A percentile compares a stretch with the other conserved stretches of the same genome.
Conservation (phyloP, 2,329 filamentous ascomycete species). For the Beauveria bassiana region DNA sequence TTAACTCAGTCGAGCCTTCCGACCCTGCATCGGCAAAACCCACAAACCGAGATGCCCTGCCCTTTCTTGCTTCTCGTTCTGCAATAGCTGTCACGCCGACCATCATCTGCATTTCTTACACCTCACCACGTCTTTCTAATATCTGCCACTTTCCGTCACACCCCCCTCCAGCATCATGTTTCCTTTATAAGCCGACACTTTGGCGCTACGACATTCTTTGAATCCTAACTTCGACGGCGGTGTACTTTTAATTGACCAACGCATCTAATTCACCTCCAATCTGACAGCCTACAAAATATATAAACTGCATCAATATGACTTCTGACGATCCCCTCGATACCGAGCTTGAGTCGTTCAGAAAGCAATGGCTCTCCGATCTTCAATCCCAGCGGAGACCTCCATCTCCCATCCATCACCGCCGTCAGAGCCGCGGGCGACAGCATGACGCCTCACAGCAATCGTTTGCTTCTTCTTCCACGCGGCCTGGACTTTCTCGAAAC, state of each 20-base stretch:
- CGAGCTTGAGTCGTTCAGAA: conserved; percentile 79
- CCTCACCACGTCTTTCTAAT: not conserved
- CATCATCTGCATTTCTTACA: not conserved
- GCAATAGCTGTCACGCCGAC: not conserved
- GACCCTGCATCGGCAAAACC: not conserved
- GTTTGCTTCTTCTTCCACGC: not conserved
- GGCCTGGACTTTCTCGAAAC: not conserved
- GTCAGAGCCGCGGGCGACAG: not conserved
- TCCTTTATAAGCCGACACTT: not conserved
- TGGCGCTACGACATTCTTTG: not conserved
- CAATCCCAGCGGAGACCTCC: conserved; percentile 23
- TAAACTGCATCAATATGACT: conserved; percentile 11
- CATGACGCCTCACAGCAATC: not conserved
- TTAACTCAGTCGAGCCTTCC: not conserved
- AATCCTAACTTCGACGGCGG: not conserved
- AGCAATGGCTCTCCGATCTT: conserved; percentile 83
- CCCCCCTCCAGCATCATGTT: not conserved
- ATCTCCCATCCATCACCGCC: not conserved
- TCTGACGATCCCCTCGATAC: conserved; percentile 36
- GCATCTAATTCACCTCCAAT: not conserved
- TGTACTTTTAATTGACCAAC: not conserved
- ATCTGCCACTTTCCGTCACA: no score
- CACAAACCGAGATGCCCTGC: not conserved
- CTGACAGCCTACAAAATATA: not conserved
- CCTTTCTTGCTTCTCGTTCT: not conserved